Evolutionary conservation across 768 basidiomycete species (phyloP).

Genomic region (Leucocoprinus birnbaumii): DNA sequence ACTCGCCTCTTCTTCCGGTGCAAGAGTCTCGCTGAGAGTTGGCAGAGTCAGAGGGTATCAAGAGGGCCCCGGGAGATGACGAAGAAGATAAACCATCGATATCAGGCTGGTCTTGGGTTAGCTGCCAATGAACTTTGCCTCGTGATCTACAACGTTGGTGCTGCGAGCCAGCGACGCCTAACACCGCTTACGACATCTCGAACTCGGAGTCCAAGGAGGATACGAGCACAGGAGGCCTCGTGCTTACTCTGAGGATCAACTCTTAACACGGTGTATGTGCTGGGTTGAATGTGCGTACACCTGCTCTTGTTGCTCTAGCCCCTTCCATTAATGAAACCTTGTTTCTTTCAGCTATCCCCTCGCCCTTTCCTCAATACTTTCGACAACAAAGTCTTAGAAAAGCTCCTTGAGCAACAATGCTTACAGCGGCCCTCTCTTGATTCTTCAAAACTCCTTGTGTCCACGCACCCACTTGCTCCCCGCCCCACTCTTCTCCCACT

Average conservation of each 20-base stretch:
- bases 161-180: not conserved
- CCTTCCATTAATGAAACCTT: not conserved
- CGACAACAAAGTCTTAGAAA: conserved; percentile 62
- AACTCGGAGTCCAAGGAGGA: not conserved
- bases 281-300: conserved; percentile 71
- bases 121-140: not conserved
- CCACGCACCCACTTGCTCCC: conserved; percentile 54
- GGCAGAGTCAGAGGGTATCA: conserved; percentile 7
- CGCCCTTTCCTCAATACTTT: conserved; percentile 69
- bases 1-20: conserved; percentile 1
- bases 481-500: conserved; percentile 57
- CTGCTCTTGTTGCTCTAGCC: not conserved
- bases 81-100: not conserved
- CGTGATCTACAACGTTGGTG: conserved; percentile 1
- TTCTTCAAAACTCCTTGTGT: conserved; percentile 62
- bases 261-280: conserved; percentile 80
- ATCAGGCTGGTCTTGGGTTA: conserved; percentile 4
- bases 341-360: conserved; percentile 54
- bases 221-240: conserved; percentile 31
- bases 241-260: conserved; percentile 70
- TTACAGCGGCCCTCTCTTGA: conserved; percentile 77
- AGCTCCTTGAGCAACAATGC: conserved; percentile 67
- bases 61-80: not conserved
- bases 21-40: conserved; percentile 1
- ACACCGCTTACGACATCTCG: conserved; percentile 3